Percentiles rank a stretch among this genome's conserved stretches.
phyloP scores from a whole-genome alignment of 768 basidiomycete species.

The Pulveroboletus sp. region DNA sequence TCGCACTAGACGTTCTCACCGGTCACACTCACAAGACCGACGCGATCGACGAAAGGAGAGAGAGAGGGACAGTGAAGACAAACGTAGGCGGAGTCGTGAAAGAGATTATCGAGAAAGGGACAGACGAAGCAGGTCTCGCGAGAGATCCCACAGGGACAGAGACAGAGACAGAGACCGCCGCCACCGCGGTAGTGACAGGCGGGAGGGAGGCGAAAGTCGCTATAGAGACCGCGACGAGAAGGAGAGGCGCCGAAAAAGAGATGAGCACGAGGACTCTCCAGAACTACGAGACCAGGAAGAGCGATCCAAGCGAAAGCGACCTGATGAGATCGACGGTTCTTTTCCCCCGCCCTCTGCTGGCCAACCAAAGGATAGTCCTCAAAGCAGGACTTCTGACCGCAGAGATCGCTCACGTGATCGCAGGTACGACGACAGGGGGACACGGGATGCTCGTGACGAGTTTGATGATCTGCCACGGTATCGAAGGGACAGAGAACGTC shows the following conservation, averaged over 20 bases:
- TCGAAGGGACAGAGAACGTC: conserved; percentile 40
- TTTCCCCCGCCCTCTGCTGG: conserved; percentile 36
- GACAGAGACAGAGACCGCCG: conserved; percentile 34
- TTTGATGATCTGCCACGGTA: conserved; percentile 50
- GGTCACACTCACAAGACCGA: conserved; percentile 62
- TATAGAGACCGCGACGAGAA: conserved; percentile 49
- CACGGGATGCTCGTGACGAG: conserved; percentile 51
- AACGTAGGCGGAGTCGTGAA: conserved; percentile 61
- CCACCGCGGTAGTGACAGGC: conserved; percentile 44
- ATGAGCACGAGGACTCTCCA: conserved; percentile 51
- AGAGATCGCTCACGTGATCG: conserved; percentile 52
- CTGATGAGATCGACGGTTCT: conserved; percentile 49
- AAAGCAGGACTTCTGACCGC: conserved; percentile 40
- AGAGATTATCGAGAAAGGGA: conserved; percentile 46
- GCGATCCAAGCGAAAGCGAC: conserved; percentile 61
- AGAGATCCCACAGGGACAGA: conserved; percentile 41
- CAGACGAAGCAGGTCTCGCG: conserved; percentile 44
- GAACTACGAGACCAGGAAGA: conserved; percentile 46
- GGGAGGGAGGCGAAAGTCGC: conserved; percentile 51
- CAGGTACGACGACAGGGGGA: conserved; percentile 47
- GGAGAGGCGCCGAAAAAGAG: conserved; percentile 63
- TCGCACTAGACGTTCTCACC: conserved; percentile 65
- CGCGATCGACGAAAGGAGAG: conserved; percentile 41
- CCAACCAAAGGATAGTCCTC: conserved; percentile 45
- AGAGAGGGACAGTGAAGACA: conserved; percentile 54